These are phyloP conservation scores for Lepidium campestre DNA, from an alignment of 441 rosid species.

Conservation along the genomic window DNA sequence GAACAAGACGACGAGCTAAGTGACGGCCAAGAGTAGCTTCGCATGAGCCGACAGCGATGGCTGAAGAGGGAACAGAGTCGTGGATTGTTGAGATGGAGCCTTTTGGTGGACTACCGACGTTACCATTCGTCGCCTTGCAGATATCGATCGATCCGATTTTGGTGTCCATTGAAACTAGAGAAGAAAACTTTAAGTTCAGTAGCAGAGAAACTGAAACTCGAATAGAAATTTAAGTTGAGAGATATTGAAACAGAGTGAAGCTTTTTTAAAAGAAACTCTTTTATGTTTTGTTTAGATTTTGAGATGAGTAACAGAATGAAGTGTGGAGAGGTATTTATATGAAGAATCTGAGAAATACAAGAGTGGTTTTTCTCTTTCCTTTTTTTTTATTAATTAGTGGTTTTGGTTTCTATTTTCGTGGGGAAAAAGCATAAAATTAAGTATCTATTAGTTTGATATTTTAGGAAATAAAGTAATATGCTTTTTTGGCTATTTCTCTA, in stretches of 20 bases:
- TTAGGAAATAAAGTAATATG: not conserved
- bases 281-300: not conserved
- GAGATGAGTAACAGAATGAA: not conserved
- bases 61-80: not conserved
- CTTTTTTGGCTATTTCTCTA: not conserved
- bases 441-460: not conserved
- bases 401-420: not conserved
- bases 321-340: not conserved
- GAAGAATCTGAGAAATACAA: not conserved
- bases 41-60: not conserved
- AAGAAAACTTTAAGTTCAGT: not conserved
- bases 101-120: not conserved
- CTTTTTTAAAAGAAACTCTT: too few relatives aligned
- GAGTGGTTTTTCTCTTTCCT: not conserved
- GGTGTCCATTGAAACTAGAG: not conserved
- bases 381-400: not conserved
- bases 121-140: not conserved
- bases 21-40: constrained; percentile 58
- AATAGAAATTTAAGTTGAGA: too few relatives aligned
- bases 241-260: too few relatives aligned
- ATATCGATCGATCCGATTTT: not conserved
- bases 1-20: constrained; percentile 68
- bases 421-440: not conserved
- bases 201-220: not conserved
- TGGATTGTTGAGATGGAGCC: not conserved